Evolutionary conservation across 2,329 filamentous ascomycete genomes (phyloP), one percentile per base, ranked within the genome.

Genomic region (Clonostachys chloroleuca): DNA sequence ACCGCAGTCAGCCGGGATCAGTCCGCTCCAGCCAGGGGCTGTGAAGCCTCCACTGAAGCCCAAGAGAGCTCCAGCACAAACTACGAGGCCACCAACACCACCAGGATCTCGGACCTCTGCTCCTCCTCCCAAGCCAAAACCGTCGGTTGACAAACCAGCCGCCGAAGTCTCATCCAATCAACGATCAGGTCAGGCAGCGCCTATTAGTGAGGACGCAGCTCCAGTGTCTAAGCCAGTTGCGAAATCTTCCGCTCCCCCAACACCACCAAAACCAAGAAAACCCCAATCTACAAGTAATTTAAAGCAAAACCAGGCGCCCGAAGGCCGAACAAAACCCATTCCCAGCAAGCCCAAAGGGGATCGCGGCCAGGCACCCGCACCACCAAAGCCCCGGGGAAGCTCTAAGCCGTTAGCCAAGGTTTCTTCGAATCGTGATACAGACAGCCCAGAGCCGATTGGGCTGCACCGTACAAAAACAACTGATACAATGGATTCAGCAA

Each of bases 271-370:
- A 42, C 18, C 56, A 9, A 40, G 52, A 50, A 10, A 53, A 52
- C 13, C 46, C 40, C 2, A 30, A 10, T 30, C 24, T 30, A 9
- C 24, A 30, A 30, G 24, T 30, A 30, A 30, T 30, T 30, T 30
- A 6, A 30, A 30, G 63, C 65, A 14, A 66, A 66, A 2, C 65
- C 67, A 4, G 58, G 66, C 39, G 62, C 63, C 8, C 55, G 65
- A 4, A 61, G 59, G 3, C 55, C 56, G 18, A 55, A 52, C n/a
- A 58, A 30, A 53, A 49, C 34, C 52, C 52, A 36, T 14, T 13
- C n/a, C 10, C 30, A 35, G 5, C 43, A 12, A 36, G 43, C 3
- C 43, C 43, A 20, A 45, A 16, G 33, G 20, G 5, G 30, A 36
- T 12, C 14, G 33, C 14, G n/a, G 34, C 33, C 57, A 61, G 13